Evolutionary conservation across 1,284 basidiomycete genomes (phyloP), one percentile per base, ranked within the genome.

Genomic region (Retiboletus flavoniger): DNA sequence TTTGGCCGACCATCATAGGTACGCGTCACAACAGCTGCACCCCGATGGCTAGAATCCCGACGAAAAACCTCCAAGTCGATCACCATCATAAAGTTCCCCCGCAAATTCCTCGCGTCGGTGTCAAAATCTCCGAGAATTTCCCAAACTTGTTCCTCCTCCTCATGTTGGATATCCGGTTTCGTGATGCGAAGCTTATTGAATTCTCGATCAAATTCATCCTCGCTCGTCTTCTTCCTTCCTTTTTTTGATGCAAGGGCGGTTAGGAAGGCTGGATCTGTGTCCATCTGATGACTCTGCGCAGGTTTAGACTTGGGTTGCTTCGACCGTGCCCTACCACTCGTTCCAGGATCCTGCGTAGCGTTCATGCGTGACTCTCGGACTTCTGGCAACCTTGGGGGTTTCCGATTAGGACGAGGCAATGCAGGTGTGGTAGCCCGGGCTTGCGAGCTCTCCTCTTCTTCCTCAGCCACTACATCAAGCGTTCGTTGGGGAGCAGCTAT

Each of bases 31-130:
- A 57, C 57, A 63, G 61, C 62, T 42, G 56, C 57, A 47, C 52
- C 55, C 41, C 48, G 50, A 35, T 41, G 50, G 48, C 31, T 8
- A 10, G 56, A 38, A 38, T 45, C 34, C 14, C 49, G 70, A 17
- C 40, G 61, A 62, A 71, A 78, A 11, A 86, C 71, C 26, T 86
- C 83, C 73, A 89, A 74, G 64, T 93, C 89, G 17, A 91, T 74
- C 38, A 94, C 80, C 24, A 89, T 80, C 84, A 95, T 93, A 58
- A 94, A 95, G 64, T 94, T 94, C 0, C 93, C 93, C 49, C 85
- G 72, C 47, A 91, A 55, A 50, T 78, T 77, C 2, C 68, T 71
- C 50, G 89, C 81, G 58, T 89, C 82, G 5, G 13, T 41, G 17
- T 85, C 87, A 67, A 93, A 90, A 50, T 91, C 85, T 28, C 84